Conservation (phyloP, 306 rosid genomes). For the Mucuna pruriens region DNA sequence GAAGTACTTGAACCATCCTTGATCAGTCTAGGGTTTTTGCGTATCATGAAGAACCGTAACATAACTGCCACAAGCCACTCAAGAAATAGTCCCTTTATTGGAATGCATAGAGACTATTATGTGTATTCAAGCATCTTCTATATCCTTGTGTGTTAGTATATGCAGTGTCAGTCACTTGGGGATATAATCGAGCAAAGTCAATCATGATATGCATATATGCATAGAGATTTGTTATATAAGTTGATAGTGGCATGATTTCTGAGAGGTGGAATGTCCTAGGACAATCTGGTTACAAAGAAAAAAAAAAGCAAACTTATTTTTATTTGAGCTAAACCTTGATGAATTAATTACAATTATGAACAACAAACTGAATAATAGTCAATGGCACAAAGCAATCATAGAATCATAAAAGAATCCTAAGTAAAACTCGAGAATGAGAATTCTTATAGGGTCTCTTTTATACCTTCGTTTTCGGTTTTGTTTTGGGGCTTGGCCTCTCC, state of each 20-base stretch:
- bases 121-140: background rate
- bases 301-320: background rate
- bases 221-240: background rate
- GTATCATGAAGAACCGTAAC: background rate
- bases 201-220: background rate
- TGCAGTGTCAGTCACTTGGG: background rate
- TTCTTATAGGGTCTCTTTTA: background rate
- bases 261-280: background rate
- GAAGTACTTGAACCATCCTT: background rate
- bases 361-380: background rate
- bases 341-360: background rate
- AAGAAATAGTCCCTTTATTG: background rate
- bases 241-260: background rate
- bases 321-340: background rate
- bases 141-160: background rate
- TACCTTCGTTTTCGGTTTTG: too few relatives aligned
- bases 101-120: background rate
- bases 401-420: background rate
- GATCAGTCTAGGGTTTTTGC: constrained; percentile 8
- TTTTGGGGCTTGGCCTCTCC: background rate
- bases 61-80: background rate
- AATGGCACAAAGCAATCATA: background rate
- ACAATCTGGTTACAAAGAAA: background rate
- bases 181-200: background rate
- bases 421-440: background rate